Conservation (phyloP, 2,329 filamentous ascomycete genomes). For the Xenosphaeropsis pyriputrescens region DNA sequence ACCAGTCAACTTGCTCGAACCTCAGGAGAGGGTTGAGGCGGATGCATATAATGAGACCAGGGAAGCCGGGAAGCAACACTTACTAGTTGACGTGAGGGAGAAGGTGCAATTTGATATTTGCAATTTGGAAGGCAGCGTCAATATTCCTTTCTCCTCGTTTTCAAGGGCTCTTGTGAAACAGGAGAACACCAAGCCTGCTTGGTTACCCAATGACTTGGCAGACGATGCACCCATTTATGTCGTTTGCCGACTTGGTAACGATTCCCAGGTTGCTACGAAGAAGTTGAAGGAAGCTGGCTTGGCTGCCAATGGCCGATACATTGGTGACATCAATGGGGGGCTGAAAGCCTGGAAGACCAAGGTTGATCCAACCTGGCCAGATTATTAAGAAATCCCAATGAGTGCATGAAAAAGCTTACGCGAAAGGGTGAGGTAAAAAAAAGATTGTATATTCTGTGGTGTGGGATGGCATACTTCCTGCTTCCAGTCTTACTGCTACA, state of each 20-base stretch:
- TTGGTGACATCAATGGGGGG: slow-evolving; percentile 60
- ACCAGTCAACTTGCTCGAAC: slow-evolving; percentile 39
- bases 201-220: slow-evolving; percentile 24
- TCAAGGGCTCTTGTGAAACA: slow-evolving; percentile 13
- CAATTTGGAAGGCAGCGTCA: slow-evolving; percentile 60
- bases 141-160: slow-evolving; percentile 50
- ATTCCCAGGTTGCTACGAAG: slow-evolving; percentile 57
- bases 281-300: slow-evolving; percentile 46
- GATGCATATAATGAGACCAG: slow-evolving; percentile 31
- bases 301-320: slow-evolving; percentile 32
- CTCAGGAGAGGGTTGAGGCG: slow-evolving; percentile 55
- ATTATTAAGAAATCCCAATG: slow-evolving; percentile 25
- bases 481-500: too few relatives aligned
- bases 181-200: slow-evolving; percentile 11
- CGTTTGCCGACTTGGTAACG: slow-evolving; percentile 63
- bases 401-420: too few relatives aligned
- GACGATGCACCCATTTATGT: slow-evolving; percentile 46
- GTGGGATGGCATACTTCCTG: too few relatives aligned
- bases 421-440: too few relatives aligned
- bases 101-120: slow-evolving; percentile 75
- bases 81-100: slow-evolving; percentile 74
- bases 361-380: slow-evolving; percentile 44
- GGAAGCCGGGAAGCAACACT: slow-evolving; percentile 21
- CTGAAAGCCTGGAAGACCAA: slow-evolving; percentile 57
- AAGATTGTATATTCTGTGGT: too few relatives aligned